These are phyloP conservation scores for Magnolia officinalis DNA, from an alignment of 164 flowering plant species.

Conservation along the genomic window DNA sequence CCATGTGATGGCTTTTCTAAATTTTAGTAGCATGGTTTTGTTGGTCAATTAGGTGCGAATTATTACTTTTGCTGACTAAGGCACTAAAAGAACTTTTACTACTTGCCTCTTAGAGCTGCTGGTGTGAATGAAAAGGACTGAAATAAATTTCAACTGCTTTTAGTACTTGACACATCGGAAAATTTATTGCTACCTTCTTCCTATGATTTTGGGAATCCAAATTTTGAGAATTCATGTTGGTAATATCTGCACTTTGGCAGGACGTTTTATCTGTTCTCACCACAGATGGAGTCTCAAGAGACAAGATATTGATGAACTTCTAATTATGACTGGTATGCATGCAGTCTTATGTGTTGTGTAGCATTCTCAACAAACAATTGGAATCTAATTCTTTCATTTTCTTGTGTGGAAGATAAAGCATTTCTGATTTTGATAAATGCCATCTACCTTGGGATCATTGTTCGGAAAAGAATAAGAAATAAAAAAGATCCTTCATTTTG, in stretches of 20 bases:
- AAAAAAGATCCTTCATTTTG: slow-evolving; percentile 2
- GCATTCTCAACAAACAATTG: background rate
- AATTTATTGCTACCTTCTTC: background rate
- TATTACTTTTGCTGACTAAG: too few species aligned
- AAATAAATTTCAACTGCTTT: too few species aligned
- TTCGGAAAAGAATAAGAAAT: slow-evolving; percentile 10
- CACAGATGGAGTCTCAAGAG: slow-evolving; percentile 59
- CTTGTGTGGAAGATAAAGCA: slow-evolving; percentile 14
- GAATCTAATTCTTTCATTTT: background rate
- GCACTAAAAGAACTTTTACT: background rate
- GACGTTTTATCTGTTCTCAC: slow-evolving; percentile 71
- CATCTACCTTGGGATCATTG: background rate
- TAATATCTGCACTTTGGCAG: slow-evolving; percentile 36
- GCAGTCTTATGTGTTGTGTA: slow-evolving; percentile 32
- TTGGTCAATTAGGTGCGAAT: too few species aligned
- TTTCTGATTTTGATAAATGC: slow-evolving; percentile 4
- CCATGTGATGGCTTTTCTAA: too few species aligned
- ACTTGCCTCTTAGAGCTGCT: background rate
- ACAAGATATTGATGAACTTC: slow-evolving; percentile 78
- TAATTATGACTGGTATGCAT: slow-evolving; percentile 20
- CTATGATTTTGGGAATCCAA: background rate
- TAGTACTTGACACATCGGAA: too few species aligned
- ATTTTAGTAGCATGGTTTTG: too few species aligned
- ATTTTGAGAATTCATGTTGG: background rate
- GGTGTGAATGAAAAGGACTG: background rate